Percentiles rank a stretch among this genome's conserved stretches.
Evolutionary conservation across 768 basidiomycete genomes (phyloP).

Genomic region (Pisolithus orientalis): DNA sequence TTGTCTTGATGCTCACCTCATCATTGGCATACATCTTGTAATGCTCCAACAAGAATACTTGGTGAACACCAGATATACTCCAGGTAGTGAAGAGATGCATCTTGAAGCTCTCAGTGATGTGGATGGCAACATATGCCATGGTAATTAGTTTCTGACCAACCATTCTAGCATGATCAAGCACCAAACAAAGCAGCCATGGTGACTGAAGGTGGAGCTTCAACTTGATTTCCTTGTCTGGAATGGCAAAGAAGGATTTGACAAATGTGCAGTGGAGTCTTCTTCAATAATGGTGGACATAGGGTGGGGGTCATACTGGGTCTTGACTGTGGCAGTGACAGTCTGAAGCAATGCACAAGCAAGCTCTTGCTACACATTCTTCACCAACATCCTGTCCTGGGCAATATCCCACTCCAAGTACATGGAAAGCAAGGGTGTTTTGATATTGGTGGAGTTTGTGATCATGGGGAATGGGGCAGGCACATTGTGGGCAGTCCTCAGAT

Average conservation of each 20-base stretch:
- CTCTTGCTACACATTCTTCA: slow-evolving; percentile 89
- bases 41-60: slow-evolving; percentile 59
- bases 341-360: slow-evolving; percentile 40
- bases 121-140: slow-evolving; percentile 56
- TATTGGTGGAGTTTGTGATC: slow-evolving; percentile 49
- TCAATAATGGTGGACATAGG: slow-evolving; percentile 42
- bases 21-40: slow-evolving; percentile 44
- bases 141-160: slow-evolving; percentile 86
- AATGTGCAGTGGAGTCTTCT: too few relatives aligned
- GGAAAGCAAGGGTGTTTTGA: slow-evolving; percentile 44
- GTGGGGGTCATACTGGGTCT: slow-evolving; percentile 98
- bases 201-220: too few relatives aligned
- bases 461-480: too few relatives aligned
- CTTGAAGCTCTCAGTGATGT: slow-evolving; percentile 77
- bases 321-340: slow-evolving; percentile 90
- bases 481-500: too few relatives aligned
- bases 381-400: slow-evolving; percentile 50
- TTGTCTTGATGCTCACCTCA: slow-evolving; percentile 61
- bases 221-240: too few relatives aligned
- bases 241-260: too few relatives aligned
- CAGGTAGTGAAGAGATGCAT: slow-evolving; percentile 96
- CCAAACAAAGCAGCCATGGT: slow-evolving; percentile 82
- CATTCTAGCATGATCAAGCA: slow-evolving; percentile 95
- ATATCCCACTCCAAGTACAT: slow-evolving; percentile 75
- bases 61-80: slow-evolving; percentile 86